A percentile compares a stretch with the other conserved stretches of the same genome.
These are phyloP conservation scores for Akanthomyces muscarius DNA, from an alignment of 2,329 filamentous ascomycete genomes.

Conservation along the genomic window DNA sequence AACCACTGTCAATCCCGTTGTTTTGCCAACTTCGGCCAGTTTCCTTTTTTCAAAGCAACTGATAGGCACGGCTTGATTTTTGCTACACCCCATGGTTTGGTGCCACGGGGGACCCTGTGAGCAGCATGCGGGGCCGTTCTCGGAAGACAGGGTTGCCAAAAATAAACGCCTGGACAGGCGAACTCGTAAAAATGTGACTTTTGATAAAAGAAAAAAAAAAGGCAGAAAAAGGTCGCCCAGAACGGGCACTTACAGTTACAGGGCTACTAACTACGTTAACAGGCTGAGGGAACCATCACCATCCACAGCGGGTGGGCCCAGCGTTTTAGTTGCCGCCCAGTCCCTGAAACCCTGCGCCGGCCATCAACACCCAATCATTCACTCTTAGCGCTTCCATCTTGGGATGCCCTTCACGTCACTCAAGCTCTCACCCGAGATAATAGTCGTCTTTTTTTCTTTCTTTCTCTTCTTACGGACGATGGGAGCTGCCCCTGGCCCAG, in stretches of 20 bases:
- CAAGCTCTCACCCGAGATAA: neutral
- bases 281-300: neutral
- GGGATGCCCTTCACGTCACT: slow-evolving; percentile 5
- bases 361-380: slow-evolving; percentile 12
- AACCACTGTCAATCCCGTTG: too few species aligned
- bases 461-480: neutral
- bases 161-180: neutral
- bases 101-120: neutral
- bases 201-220: neutral
- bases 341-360: slow-evolving; percentile 8
- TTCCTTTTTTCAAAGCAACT: too few species aligned
- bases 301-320: neutral
- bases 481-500: neutral
- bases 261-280: too few species aligned
- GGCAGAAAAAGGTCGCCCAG: too few species aligned
- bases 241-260: neutral
- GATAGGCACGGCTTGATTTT: too few species aligned
- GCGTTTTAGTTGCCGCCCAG: slow-evolving; percentile 12
- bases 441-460: neutral
- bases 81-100: too few species aligned
- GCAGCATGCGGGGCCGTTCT: neutral
- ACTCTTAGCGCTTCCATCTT: slow-evolving; percentile 12
- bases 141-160: neutral
- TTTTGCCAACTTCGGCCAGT: too few species aligned
- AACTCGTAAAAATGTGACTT: neutral